Base-by-base conservation (phyloP, 257 asterid species). In the Echium plantagineum region DNA sequence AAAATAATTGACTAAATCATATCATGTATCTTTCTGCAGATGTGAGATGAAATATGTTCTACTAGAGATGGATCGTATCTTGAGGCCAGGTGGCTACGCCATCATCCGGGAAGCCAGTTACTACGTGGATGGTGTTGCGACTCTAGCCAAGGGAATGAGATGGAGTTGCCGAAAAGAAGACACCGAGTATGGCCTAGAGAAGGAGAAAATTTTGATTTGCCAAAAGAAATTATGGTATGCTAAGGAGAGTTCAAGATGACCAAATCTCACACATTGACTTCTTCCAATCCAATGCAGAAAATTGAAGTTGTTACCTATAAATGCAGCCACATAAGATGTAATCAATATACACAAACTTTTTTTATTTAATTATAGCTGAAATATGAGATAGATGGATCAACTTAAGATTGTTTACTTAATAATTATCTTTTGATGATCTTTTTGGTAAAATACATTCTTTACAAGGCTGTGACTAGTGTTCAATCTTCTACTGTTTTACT, bases 151-250 rank as follows among this genome's bases (percentile, higher is more conserved):
- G 69, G 97, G 96, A 21, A 79, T 93, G 96, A 81, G 63, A 75
- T 93, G 99, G 99, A 77, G 86, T 51, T 93, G 99, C 42, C 94
- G 80, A 9, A 77, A 84, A 75, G 99, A 83, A 73, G 90, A 78
- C 7, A 89, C 99, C 0, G 99, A 89, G 21, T 74, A 73, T 19
- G 83, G 81, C 0, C 80, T 60, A 1, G 93, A 77, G 26, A 85
- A 80, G 31, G 99, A 93, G 60, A 93, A 84, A 74, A 52, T 89
- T 60, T 30, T 93, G 84, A 70, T 93, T 65, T 93, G 99, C 90
- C 99, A 89, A 80, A 93, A 89, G 89, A 93, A 86, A 55, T 87
- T 89, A 42, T 93, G 99, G 97, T 86, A 93, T 70, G 80, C 51
- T 80, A 86, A 83, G 71, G 69, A 81, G 60, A 69, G 69, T 62